Evolutionary conservation across 2,329 filamentous ascomycete species (phyloP).

Genomic region (Talaromyces sp.): DNA sequence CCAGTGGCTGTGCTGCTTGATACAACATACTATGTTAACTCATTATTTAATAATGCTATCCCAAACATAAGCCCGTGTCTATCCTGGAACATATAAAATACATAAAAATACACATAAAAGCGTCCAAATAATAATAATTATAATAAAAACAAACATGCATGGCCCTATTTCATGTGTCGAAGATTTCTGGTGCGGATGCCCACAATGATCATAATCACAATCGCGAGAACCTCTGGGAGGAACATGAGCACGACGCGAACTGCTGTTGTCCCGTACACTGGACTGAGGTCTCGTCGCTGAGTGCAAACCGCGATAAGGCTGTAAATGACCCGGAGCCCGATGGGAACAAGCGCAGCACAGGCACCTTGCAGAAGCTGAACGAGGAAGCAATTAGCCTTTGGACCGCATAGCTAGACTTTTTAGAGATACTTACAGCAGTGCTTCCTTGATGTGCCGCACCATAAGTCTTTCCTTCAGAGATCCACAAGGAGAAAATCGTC

Average conservation of each 20-base stretch:
- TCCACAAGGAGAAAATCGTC: not conserved
- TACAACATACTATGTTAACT: no score
- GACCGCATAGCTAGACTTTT: not conserved
- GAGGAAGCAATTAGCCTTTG: not conserved
- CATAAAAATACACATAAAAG: no score
- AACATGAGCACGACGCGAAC: constrained; percentile 22
- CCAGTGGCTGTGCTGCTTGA: no score
- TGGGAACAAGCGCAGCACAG: constrained; percentile 15
- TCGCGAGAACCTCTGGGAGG: constrained; percentile 19
- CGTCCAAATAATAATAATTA: no score
- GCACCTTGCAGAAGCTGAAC: constrained; percentile 12
- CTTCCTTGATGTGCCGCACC: not conserved
- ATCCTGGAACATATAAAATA: no score
- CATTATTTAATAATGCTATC: no score
- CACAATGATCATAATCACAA: constrained; percentile 14
- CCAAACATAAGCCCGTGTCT: no score
- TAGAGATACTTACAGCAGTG: constrained; percentile 5
- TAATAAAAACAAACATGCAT: no score
- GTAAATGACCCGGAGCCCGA: constrained; percentile 22
- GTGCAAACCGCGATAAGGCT: constrained; percentile 17
- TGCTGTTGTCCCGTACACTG: constrained; percentile 16
- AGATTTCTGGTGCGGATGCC: constrained; percentile 18
- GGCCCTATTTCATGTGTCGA: not conserved
- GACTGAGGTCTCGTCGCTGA: constrained; percentile 16
- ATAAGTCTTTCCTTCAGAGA: not conserved